Evolutionary conservation across 176 grass and related monocot genomes (phyloP).

Genomic region (Ensete ventricosum): DNA sequence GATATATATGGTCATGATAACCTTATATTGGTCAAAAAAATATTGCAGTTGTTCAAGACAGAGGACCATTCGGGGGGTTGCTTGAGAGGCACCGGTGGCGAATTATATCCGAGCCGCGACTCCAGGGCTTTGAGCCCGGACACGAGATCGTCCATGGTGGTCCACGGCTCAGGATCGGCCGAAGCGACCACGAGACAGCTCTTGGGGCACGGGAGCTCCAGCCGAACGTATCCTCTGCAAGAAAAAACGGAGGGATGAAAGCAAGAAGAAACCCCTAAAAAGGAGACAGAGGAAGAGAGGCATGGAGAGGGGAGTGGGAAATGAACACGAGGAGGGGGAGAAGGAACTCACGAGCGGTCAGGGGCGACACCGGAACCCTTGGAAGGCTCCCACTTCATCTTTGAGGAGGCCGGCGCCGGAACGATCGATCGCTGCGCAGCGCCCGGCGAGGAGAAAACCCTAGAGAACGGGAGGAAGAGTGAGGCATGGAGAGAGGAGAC

Average conservation of each 20-base stretch:
- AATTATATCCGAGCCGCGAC: background rate
- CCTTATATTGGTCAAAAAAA: background rate
- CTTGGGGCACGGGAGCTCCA: constrained; percentile 9
- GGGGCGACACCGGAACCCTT: too few species aligned
- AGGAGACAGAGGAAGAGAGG: too few species aligned
- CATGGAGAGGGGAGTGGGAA: too few species aligned
- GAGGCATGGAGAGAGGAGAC: too few species aligned
- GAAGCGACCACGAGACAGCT: constrained; percentile 10
- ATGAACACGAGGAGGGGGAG: too few species aligned
- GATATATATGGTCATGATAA: background rate
- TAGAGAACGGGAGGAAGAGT: too few species aligned
- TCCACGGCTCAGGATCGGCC: background rate
- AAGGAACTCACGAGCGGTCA: too few species aligned
- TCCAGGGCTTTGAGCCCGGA: constrained; percentile 4
- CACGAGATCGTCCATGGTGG: constrained; percentile 9
- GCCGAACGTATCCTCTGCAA: constrained; percentile 2
- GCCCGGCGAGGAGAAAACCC: too few species aligned
- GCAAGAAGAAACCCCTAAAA: too few species aligned
- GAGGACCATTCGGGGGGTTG: background rate
- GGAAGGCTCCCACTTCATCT: too few species aligned
- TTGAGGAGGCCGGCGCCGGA: too few species aligned
- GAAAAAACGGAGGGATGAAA: background rate
- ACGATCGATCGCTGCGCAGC: too few species aligned
- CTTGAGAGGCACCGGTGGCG: background rate
- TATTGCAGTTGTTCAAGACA: background rate